Percentiles rank a stretch among this genome's conserved stretches.
Evolutionary conservation across 345 rosid genomes (phyloP).

Genomic region (Eucalyptus rudis): DNA sequence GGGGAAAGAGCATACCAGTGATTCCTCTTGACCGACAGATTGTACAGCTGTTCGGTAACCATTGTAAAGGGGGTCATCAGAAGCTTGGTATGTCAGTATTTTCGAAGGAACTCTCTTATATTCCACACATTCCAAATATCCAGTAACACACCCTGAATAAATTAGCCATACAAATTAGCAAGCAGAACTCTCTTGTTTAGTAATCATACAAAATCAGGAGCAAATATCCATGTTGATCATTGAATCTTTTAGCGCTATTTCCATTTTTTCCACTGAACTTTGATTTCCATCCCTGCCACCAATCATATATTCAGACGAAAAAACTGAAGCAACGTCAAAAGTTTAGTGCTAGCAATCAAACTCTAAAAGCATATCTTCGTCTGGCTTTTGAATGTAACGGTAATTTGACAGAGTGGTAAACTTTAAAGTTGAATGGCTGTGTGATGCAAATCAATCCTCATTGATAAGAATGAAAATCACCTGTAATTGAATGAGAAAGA

Average conservation of each 20-base stretch:
- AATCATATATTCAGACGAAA: not conserved
- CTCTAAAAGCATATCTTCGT: not conserved
- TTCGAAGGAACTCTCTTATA: slow-evolving; percentile 84
- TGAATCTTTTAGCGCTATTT: not conserved
- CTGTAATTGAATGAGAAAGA: not conserved
- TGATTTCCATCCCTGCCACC: not conserved
- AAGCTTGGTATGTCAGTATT: slow-evolving; percentile 79
- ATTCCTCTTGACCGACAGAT: slow-evolving; percentile 75
- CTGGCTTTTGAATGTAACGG: not conserved
- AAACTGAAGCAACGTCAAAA: not conserved
- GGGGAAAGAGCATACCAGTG: slow-evolving; percentile 23
- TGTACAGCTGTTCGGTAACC: slow-evolving; percentile 83
- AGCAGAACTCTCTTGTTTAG: not conserved
- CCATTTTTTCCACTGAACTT: not conserved
- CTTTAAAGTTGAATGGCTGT: not conserved
- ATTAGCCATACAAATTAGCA: not conserved
- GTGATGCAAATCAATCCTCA: not conserved
- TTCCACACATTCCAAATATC: slow-evolving; percentile 65
- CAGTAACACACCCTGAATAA: slow-evolving; percentile 58
- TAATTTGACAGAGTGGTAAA: not conserved
- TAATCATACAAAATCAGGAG: not conserved
- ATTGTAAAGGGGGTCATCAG: slow-evolving; percentile 70
- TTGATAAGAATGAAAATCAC: not conserved
- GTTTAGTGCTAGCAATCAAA: not conserved
- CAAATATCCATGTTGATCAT: not conserved